A percentile compares a stretch with the other conserved stretches of the same genome.
These are phyloP conservation scores for Apiotrichum gracile DNA, from an alignment of 1,284 basidiomycete species.

Conservation along the genomic window DNA sequence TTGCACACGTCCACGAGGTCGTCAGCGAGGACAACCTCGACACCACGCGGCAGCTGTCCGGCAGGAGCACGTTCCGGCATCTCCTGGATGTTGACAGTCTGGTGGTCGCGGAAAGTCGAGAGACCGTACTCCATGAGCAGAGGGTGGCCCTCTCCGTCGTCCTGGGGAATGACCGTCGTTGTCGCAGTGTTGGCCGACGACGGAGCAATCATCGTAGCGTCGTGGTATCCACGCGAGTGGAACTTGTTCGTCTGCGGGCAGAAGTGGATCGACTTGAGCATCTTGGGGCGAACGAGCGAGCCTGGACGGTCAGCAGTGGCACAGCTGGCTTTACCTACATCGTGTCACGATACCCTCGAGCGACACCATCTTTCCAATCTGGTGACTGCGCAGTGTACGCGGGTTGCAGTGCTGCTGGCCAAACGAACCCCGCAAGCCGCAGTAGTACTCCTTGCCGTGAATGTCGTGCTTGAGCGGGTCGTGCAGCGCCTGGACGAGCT, in stretches of 20 bases:
- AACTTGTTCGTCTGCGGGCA: conserved; percentile 80
- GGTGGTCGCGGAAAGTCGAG: conserved; percentile 91
- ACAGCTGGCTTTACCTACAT: conserved; percentile 52
- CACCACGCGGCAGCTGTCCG: conserved; percentile 90
- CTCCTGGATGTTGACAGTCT: conserved; percentile 96
- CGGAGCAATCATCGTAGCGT: conserved; percentile 79
- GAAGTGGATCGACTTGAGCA: conserved; percentile 94
- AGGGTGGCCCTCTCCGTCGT: conserved; percentile 80
- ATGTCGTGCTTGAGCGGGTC: conserved; percentile 80
- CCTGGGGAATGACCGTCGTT: conserved; percentile 85
- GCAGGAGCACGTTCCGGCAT: conserved; percentile 99
- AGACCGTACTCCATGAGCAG: conserved; percentile 91
- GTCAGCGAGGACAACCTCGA: conserved; percentile 93
- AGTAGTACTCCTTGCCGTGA: conserved; percentile 64
- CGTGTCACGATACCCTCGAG: conserved; percentile 97
- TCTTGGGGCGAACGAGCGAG: conserved; percentile 96
- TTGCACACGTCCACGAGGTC: conserved; percentile 97
- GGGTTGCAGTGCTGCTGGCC: conserved; percentile 98
- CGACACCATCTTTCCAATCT: conserved; percentile 94
- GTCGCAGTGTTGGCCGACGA: conserved; percentile 50
- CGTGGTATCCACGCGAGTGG: conserved; percentile 85
- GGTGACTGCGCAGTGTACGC: conserved; percentile 75
- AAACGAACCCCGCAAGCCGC: conserved; percentile 97
- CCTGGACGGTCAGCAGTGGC: conserved; percentile 33
- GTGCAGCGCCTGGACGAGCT: conserved; percentile 68